Evolutionary conservation across 345 rosid species (phyloP).

Genomic region (Mercurialis annua): DNA sequence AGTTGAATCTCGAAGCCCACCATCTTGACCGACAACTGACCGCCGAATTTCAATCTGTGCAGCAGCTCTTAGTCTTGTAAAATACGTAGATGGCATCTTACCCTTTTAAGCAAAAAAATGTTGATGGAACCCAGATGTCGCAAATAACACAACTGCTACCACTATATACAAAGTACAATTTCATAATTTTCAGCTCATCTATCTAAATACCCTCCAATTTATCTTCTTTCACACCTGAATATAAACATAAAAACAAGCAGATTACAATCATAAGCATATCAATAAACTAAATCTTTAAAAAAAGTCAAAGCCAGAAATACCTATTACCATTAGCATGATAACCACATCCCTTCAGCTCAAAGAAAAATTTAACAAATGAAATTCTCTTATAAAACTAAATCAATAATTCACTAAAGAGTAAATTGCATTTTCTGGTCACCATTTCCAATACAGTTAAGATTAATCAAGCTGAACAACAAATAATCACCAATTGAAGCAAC

Average conservation of each 20-base stretch:
- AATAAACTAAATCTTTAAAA: background rate
- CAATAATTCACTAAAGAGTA: background rate
- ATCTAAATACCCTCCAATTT: conserved; percentile 14
- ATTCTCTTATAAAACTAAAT: too few species aligned
- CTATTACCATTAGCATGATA: background rate
- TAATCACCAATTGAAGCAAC: background rate
- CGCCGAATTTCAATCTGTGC: conserved; percentile 47
- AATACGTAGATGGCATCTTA: conserved; percentile 58
- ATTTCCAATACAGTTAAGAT: background rate
- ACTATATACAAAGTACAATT: conserved; percentile 27
- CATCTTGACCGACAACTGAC: conserved; percentile 35
- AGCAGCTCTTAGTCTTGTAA: conserved; percentile 47
- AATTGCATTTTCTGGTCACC: background rate
- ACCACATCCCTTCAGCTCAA: background rate
- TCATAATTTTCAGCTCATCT: conserved; percentile 47
- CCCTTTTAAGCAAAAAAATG: conserved; percentile 32
- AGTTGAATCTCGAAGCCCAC: conserved; percentile 38
- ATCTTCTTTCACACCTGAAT: conserved; percentile 27
- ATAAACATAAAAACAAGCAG: background rate
- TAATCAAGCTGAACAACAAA: background rate
- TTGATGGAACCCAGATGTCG: conserved; percentile 20
- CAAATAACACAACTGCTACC: conserved; percentile 29
- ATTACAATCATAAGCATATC: background rate
- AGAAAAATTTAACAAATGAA: background rate
- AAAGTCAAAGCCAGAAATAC: background rate